phyloP scores from a whole-genome alignment of 2,329 filamentous ascomycete genomes.

The Xylaria sp. region DNA sequence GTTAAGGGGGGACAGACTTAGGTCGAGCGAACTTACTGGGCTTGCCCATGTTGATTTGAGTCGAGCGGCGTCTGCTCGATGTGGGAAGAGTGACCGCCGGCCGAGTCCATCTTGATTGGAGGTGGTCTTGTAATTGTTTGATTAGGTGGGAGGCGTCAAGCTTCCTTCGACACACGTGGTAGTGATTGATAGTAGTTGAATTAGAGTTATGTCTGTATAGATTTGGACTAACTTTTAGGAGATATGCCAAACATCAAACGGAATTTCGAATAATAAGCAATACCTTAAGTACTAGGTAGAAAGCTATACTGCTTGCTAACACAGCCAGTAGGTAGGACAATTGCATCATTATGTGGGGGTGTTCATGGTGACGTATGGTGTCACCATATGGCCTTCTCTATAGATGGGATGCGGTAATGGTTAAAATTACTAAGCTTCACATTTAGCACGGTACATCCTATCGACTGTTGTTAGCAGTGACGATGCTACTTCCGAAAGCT shows the following conservation, averaged over 20 bases:
- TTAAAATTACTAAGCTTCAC: neutral
- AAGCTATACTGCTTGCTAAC: too few relatives aligned
- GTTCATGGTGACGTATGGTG: slow-evolving; percentile 42
- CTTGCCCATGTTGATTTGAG: slow-evolving; percentile 39
- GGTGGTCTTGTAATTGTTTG: neutral
- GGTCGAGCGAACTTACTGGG: slow-evolving; percentile 37
- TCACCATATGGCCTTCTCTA: neutral
- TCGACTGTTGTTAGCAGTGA: neutral
- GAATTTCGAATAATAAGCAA: neutral
- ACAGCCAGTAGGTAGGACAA: neutral
- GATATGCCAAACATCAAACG: neutral
- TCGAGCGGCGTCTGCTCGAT: slow-evolving; percentile 42
- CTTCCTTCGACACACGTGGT: neutral
- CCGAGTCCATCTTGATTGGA: slow-evolving; percentile 41
- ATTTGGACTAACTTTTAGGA: neutral
- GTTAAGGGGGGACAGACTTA: neutral
- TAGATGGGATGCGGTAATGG: neutral
- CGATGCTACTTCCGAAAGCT: neutral
- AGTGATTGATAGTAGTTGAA: neutral
- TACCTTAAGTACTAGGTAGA: too few relatives aligned
- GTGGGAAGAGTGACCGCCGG: slow-evolving; percentile 36
- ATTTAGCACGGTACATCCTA: neutral
- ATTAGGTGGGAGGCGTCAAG: neutral
- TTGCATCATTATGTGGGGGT: slow-evolving; percentile 38
- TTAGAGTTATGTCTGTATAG: neutral